Percentiles rank a stretch among this genome's conserved stretches.
Evolutionary conservation across 768 basidiomycete genomes (phyloP).

Genomic region (Leucosporidium creatinivorum): DNA sequence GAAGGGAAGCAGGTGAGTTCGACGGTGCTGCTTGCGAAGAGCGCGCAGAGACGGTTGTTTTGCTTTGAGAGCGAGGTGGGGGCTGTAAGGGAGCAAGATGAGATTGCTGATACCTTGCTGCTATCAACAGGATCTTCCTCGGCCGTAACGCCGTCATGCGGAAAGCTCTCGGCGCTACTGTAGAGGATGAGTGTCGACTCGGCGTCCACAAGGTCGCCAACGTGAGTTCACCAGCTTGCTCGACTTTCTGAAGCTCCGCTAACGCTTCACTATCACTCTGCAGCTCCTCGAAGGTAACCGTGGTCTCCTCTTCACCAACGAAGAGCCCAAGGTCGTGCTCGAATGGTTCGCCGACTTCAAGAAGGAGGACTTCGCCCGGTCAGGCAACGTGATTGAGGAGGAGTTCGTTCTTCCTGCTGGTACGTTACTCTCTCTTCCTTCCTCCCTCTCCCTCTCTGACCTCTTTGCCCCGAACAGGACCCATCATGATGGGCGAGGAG

Average conservation of each 20-base stretch:
- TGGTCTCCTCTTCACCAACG: constrained; percentile 85
- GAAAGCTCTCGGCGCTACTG: constrained; percentile 81
- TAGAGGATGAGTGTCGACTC: constrained; percentile 72
- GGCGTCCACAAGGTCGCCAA: constrained; percentile 73
- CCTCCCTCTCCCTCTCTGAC: background rate
- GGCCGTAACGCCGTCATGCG: constrained; percentile 66
- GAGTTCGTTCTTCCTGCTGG: constrained; percentile 64
- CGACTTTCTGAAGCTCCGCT: background rate
- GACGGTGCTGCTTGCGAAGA: constrained; percentile 44
- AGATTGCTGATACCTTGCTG: background rate
- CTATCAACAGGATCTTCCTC: constrained; percentile 31
- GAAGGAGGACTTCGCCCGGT: constrained; percentile 82
- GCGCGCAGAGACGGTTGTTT: background rate
- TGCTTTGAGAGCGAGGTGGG: background rate
- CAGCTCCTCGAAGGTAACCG: constrained; percentile 93
- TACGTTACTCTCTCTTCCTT: constrained; percentile 27
- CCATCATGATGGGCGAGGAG: constrained; percentile 67
- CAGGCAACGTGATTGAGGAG: constrained; percentile 69
- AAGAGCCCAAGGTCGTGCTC: constrained; percentile 77
- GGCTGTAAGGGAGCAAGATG: constrained; percentile 50
- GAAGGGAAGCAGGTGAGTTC: constrained; percentile 67
- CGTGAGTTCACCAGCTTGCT: constrained; percentile 45
- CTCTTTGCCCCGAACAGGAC: constrained; percentile 47
- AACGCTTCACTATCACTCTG: background rate
- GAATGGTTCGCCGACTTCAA: constrained; percentile 92